Evolutionary conservation across 129 eudicot genomes (phyloP).

Genomic region (Flaveria linearis): DNA sequence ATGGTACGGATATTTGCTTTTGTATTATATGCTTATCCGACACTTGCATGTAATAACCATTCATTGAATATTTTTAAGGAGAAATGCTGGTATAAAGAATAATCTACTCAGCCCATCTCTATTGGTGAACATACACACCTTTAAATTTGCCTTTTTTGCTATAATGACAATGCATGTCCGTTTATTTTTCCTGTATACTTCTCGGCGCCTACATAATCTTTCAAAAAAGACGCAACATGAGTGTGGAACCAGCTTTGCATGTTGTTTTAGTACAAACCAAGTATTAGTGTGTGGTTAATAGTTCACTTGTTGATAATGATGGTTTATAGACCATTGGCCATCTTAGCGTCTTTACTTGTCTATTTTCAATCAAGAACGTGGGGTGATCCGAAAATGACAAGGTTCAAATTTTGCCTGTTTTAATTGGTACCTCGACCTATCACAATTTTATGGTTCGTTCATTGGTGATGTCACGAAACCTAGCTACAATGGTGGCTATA

Average conservation of each 20-base stretch:
- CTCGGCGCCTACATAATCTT: neutral
- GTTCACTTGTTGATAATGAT: conserved; percentile 14
- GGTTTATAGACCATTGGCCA: neutral
- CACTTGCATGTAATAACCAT: neutral
- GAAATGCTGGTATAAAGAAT: neutral
- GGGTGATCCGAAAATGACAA: conserved; percentile 24
- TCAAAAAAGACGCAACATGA: conserved; percentile 21
- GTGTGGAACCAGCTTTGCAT: neutral
- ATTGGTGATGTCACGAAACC: neutral
- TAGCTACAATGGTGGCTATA: too few species aligned
- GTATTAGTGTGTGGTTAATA: conserved; percentile 23
- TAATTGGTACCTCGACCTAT: neutral
- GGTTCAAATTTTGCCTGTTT: neutral
- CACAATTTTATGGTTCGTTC: conserved; percentile 4
- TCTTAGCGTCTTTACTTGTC: neutral
- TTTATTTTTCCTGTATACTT: neutral
- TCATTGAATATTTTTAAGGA: too few species aligned
- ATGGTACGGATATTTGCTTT: too few species aligned
- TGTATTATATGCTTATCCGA: neutral
- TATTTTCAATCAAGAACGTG: conserved; percentile 25
- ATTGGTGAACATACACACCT: neutral
- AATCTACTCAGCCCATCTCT: too few species aligned
- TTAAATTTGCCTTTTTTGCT: neutral
- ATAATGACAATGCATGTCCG: neutral
- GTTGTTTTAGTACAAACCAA: conserved; percentile 29